Conservation (phyloP, 2,329 filamentous ascomycete genomes). For the Hypoxylon sp. region DNA sequence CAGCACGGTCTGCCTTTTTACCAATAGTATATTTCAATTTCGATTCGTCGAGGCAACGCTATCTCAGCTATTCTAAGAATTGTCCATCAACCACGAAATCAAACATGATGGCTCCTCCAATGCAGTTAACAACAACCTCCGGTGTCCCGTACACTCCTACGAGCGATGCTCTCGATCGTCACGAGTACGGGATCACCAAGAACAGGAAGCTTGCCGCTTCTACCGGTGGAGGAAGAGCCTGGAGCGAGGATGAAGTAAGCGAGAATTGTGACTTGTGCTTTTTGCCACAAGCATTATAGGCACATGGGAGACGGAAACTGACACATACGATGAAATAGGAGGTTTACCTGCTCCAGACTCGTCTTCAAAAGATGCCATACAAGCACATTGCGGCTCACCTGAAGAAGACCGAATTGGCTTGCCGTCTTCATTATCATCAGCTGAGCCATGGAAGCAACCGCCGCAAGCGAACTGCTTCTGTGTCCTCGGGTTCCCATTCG, state of each 20-base stretch:
- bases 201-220: slow-evolving; percentile 70
- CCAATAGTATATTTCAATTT: slow-evolving; percentile 41
- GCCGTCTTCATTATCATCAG: slow-evolving; percentile 87
- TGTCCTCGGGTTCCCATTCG: slow-evolving; percentile 70
- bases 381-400: slow-evolving; percentile 87
- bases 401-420: slow-evolving; percentile 88
- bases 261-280: slow-evolving; percentile 7
- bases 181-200: slow-evolving; percentile 69
- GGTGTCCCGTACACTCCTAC: slow-evolving; percentile 57
- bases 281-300: slow-evolving; percentile 1
- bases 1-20: slow-evolving; percentile 54
- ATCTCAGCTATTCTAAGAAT: slow-evolving; percentile 30
- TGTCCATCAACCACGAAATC: slow-evolving; percentile 12
- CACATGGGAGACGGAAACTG: background rate
- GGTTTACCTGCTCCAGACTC: slow-evolving; percentile 82
- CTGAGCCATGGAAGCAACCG: slow-evolving; percentile 83
- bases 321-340: slow-evolving; percentile 72
- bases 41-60: slow-evolving; percentile 49
- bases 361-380: slow-evolving; percentile 88
- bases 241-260: slow-evolving; percentile 85
- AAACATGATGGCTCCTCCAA: slow-evolving; percentile 59
- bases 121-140: slow-evolving; percentile 56
- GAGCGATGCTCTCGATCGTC: slow-evolving; percentile 64
- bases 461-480: slow-evolving; percentile 77
- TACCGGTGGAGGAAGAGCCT: slow-evolving; percentile 79